These are phyloP conservation scores for Ceratobasidium theobromae DNA, from an alignment of 1,284 basidiomycete genomes.

Conservation along the genomic window DNA sequence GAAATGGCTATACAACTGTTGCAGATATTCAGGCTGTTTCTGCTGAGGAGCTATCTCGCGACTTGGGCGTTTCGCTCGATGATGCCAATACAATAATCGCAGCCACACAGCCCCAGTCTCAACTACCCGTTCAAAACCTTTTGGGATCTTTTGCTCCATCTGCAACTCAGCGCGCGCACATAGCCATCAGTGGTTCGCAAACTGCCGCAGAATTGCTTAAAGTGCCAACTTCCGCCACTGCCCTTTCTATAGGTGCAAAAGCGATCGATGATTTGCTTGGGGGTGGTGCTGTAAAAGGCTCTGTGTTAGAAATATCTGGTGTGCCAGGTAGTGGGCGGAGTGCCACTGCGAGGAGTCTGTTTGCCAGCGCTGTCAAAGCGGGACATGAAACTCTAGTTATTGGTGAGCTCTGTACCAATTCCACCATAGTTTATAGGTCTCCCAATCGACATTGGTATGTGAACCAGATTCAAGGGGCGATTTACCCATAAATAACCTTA, in stretches of 20 bases:
- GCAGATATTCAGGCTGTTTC: slow-evolving; percentile 27
- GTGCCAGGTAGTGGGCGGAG: slow-evolving; percentile 21
- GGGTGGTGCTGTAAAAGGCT: slow-evolving; percentile 24
- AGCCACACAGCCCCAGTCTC: background rate
- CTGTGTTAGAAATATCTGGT: slow-evolving; percentile 15
- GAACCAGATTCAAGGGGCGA: slow-evolving; percentile 24
- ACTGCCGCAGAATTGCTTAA: slow-evolving; percentile 22
- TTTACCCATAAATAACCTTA: background rate
- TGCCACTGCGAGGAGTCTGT: slow-evolving; percentile 5
- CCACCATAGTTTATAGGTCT: background rate
- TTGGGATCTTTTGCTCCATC: background rate
- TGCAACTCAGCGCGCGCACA: slow-evolving; percentile 16
- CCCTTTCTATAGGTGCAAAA: slow-evolving; percentile 11
- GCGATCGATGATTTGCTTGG: slow-evolving; percentile 22
- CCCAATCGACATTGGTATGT: background rate
- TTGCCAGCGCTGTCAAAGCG: slow-evolving; percentile 12
- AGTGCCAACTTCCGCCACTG: slow-evolving; percentile 26
- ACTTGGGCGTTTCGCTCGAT: slow-evolving; percentile 18
- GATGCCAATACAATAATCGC: slow-evolving; percentile 16
- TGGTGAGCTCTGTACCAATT: background rate
- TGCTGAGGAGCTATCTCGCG: slow-evolving; percentile 12
- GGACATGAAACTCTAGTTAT: slow-evolving; percentile 12
- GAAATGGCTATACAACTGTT: slow-evolving; percentile 23
- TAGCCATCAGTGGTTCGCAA: slow-evolving; percentile 24
- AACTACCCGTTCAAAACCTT: background rate